Conservation (phyloP, 169 alveolate genomes). For the Plasmodium inui region DNA sequence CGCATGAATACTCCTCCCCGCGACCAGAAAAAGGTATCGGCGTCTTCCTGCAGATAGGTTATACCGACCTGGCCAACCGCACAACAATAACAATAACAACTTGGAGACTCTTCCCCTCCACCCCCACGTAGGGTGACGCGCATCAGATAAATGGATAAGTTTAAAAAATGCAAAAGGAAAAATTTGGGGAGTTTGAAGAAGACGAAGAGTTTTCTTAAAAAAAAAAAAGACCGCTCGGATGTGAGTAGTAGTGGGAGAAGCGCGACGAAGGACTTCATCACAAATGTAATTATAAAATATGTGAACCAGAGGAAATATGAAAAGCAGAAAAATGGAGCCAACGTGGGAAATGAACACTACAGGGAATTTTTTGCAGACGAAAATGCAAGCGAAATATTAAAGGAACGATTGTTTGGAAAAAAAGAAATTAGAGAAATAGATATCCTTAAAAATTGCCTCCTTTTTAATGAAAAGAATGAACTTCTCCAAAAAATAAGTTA, state of each 20-base stretch:
- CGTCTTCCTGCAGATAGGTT: neutral
- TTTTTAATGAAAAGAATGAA: slow-evolving; percentile 40
- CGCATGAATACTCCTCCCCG: neutral
- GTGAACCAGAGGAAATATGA: slow-evolving; percentile 35
- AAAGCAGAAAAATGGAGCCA: slow-evolving; percentile 3
- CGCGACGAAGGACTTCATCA: slow-evolving; percentile 22
- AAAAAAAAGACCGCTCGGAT: neutral
- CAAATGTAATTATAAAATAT: slow-evolving; percentile 55
- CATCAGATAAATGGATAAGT: slow-evolving; percentile 51
- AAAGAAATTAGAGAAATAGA: slow-evolving; percentile 39
- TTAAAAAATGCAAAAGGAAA: slow-evolving; percentile 47
- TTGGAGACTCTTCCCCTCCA: neutral
- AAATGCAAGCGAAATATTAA: slow-evolving; percentile 16
- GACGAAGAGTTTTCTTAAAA: slow-evolving; percentile 25
- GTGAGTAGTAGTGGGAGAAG: neutral
- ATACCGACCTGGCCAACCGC: neutral
- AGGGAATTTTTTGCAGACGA: neutral
- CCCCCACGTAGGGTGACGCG: neutral
- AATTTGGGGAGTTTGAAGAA: slow-evolving; percentile 13
- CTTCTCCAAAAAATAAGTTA: slow-evolving; percentile 37
- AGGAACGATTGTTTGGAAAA: slow-evolving; percentile 23
- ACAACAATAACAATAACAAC: neutral
- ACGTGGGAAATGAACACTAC: slow-evolving; percentile 1
- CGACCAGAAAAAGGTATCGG: neutral
- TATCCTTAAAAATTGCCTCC: slow-evolving; percentile 42